A percentile compares a stretch with the other conserved stretches of the same genome.
Conservation (phyloP, 169 alveolate genomes). For the Plasmodium yoelii region DNA sequence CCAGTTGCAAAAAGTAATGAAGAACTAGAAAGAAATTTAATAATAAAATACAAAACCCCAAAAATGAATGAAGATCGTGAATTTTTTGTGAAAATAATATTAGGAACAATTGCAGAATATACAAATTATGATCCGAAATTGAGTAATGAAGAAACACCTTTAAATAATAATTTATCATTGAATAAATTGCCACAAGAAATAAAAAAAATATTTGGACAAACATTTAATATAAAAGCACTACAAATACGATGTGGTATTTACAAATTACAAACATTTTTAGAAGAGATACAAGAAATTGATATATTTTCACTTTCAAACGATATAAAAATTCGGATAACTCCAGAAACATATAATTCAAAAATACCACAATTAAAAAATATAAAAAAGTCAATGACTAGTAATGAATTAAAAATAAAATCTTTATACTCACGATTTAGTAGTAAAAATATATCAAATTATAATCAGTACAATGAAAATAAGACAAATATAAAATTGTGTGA, state of each 20-base stretch:
- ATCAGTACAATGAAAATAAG: not conserved
- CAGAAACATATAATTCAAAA: conserved; percentile 37
- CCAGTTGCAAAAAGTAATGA: not conserved
- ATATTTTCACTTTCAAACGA: conserved; percentile 19
- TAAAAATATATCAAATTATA: conserved; percentile 18
- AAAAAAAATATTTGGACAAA: conserved; percentile 42
- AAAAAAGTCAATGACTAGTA: conserved; percentile 9
- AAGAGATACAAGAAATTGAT: conserved; percentile 59
- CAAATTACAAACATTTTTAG: conserved; percentile 54
- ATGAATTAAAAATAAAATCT: conserved; percentile 23
- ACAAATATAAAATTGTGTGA: not conserved
- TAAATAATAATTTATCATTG: conserved; percentile 40
- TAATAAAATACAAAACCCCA: conserved; percentile 60
- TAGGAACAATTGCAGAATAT: conserved; percentile 51
- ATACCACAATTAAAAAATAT: conserved; percentile 38
- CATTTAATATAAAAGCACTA: conserved; percentile 43
- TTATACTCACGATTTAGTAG: conserved; percentile 5
- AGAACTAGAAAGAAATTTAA: conserved; percentile 21
- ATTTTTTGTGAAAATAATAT: conserved; percentile 38
- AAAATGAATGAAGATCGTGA: conserved; percentile 27
- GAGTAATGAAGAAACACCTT: conserved; percentile 44
- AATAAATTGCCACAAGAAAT: conserved; percentile 60
- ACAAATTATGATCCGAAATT: conserved; percentile 48
- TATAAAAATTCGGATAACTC: conserved; percentile 58
- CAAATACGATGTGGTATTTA: conserved; percentile 61